Conservation (phyloP, 192 early-diverging fungal species). For the Obelidium mucronatum region DNA sequence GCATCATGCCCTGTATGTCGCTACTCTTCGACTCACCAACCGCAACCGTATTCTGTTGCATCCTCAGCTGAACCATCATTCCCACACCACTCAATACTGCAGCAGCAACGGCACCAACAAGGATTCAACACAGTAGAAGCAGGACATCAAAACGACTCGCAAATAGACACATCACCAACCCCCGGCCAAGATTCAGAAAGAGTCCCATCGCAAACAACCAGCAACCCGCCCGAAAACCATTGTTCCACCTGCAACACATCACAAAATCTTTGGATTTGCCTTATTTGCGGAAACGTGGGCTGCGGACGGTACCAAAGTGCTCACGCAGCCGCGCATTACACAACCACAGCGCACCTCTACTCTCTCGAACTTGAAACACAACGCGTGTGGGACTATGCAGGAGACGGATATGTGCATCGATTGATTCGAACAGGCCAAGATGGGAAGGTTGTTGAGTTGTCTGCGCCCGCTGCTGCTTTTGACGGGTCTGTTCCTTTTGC, state of each 20-base stretch:
- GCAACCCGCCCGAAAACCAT: constrained; percentile 18
- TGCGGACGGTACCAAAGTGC: constrained; percentile 92
- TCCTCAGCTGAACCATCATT: neutral
- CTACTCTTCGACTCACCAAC: constrained; percentile 50
- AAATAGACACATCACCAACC: too few relatives aligned
- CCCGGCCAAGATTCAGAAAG: too few relatives aligned
- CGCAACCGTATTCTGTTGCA: neutral
- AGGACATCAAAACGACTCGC: too few relatives aligned
- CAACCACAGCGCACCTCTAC: constrained; percentile 84
- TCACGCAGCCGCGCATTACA: constrained; percentile 91
- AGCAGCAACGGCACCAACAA: neutral
- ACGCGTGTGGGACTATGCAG: constrained; percentile 97
- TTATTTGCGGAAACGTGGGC: constrained; percentile 95
- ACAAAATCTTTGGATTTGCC: constrained; percentile 93
- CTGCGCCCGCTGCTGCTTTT: constrained; percentile 43
- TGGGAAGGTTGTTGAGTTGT: constrained; percentile 91
- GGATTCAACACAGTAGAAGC: neutral
- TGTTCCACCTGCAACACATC: constrained; percentile 81
- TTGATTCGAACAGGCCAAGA: constrained; percentile 90
- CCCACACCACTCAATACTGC: neutral
- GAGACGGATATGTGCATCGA: constrained; percentile 96
- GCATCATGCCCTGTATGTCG: constrained; percentile 90
- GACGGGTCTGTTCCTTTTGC: neutral
- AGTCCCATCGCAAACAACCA: neutral
- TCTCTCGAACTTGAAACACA: constrained; percentile 94